Evolutionary conservation across 345 rosid species (phyloP).

Genomic region (Psidium friedrichsthalianum): DNA sequence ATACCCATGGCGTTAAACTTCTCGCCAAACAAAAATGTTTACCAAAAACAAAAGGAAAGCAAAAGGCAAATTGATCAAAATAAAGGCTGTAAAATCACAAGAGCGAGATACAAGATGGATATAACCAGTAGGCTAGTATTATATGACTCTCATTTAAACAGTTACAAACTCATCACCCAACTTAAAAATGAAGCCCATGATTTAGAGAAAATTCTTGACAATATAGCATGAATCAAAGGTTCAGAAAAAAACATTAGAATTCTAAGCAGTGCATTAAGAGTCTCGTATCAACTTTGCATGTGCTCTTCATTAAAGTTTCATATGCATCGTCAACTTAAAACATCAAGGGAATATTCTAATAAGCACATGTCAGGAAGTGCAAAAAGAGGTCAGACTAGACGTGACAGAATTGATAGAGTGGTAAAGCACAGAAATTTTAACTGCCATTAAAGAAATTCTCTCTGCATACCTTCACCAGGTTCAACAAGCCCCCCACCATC

Average conservation of each 20-base stretch:
- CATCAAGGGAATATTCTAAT: neutral
- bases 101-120: neutral
- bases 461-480: conserved; percentile 2
- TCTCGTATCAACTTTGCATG: neutral
- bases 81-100: neutral
- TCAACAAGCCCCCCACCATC: neutral
- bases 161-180: neutral
- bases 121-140: neutral
- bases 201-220: neutral
- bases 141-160: neutral
- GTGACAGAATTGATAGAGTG: neutral
- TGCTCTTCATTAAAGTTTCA: neutral
- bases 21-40: neutral
- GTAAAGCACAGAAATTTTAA: neutral
- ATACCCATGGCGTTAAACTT: neutral
- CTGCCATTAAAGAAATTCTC: neutral
- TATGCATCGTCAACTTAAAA: neutral
- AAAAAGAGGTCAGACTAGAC: neutral
- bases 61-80: neutral
- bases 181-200: neutral
- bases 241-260: neutral
- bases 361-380: neutral
- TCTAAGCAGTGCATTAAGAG: neutral
- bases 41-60: neutral
- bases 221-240: neutral